Percentiles rank a stretch among this genome's conserved stretches.
phyloP scores from a whole-genome alignment of 1,139 yeast species.

The Candida sp. region DNA sequence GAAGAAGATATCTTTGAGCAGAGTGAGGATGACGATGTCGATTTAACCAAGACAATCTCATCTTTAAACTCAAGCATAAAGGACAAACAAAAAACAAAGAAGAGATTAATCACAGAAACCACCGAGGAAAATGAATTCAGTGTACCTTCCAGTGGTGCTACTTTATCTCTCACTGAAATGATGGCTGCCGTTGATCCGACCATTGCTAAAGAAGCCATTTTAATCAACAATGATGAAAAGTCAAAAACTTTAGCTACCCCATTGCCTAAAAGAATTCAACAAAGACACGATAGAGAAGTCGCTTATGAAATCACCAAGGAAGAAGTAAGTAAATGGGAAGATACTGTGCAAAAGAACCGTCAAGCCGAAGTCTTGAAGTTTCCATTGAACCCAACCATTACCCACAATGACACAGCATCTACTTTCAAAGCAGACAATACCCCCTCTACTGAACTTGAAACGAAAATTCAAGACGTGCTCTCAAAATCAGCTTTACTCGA shows the following conservation, averaged over 20 bases:
- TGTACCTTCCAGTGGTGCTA: conserved; percentile 57
- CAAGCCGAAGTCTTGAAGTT: conserved; percentile 83
- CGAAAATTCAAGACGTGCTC: conserved; percentile 59
- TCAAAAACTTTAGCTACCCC: conserved; percentile 69
- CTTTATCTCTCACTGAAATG: conserved; percentile 72
- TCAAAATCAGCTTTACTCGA: conserved; percentile 65
- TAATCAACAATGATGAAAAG: conserved; percentile 41
- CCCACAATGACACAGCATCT: conserved; percentile 48
- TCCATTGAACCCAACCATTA: conserved; percentile 54
- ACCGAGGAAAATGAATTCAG: conserved; percentile 70
- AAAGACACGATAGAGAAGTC: conserved; percentile 82
- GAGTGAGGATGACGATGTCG: conserved; percentile 26
- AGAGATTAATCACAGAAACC: conserved; percentile 46
- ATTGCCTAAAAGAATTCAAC: conserved; percentile 79
- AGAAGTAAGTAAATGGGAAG: conserved; percentile 88
- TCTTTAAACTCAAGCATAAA: conserved; percentile 25
- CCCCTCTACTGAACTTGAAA: conserved; percentile 64
- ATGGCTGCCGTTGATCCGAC: conserved; percentile 56
- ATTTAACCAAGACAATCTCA: conserved; percentile 32
- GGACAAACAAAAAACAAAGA: conserved; percentile 35
- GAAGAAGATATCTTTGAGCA: conserved; percentile 19
- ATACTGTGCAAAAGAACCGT: conserved; percentile 72
- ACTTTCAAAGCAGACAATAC: conserved; percentile 48
- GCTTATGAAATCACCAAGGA: conserved; percentile 88
- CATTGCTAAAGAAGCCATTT: conserved; percentile 44